Evolutionary conservation across 2,329 filamentous ascomycete genomes (phyloP), one percentile per base, ranked within the genome.

Genomic region (Paraphoma chrysanthemicola): DNA sequence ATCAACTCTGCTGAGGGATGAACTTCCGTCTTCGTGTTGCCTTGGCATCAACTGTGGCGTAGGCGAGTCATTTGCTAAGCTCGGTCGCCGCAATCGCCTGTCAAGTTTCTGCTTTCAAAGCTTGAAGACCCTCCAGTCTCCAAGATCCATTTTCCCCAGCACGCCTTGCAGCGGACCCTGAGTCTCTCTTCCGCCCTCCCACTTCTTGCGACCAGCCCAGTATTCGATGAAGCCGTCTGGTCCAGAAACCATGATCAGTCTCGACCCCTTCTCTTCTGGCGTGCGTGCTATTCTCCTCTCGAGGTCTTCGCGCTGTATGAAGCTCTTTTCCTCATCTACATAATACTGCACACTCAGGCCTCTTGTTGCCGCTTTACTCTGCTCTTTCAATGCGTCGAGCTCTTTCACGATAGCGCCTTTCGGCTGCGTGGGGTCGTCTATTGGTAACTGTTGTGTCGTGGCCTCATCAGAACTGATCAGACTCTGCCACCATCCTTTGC

Each of bases 181-280:
- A 10, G 85, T 81, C 77, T 96, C 90, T 54, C 81, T 80, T 0
- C 92, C 92, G 29, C 84, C 83, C 10, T 83, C 80, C 90, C 92
- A 96, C 3, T 86, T 78, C 78, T 96, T 97, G 9, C 88, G 81
- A 1, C 95, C 94, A 2, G 92, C 92, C 78, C 90, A 91, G 62
- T 90, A 85, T 43, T 86, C 84, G 39, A 98, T 84, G 77, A 98
- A 98, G 0, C 95, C 94, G 51, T 96, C 92, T 0, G 95, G 94
- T 0, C 95, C 95, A 0, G 93, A 96, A 1, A 98, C 86, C 53
- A 97, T 82, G n/a, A 97, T 80, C 17, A 97, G 74, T 57, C 88
- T 88, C 60, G 84, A 85, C 1, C 85, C 82, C 1, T 77, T 68
- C 10, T 68, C 66, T 33, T 66, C 52, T 38, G 57, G 53, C 23